Evolutionary conservation across 163 green algal genomes (phyloP), one percentile per base, ranked within the genome.

Genomic region (Prototheca cutis): DNA sequence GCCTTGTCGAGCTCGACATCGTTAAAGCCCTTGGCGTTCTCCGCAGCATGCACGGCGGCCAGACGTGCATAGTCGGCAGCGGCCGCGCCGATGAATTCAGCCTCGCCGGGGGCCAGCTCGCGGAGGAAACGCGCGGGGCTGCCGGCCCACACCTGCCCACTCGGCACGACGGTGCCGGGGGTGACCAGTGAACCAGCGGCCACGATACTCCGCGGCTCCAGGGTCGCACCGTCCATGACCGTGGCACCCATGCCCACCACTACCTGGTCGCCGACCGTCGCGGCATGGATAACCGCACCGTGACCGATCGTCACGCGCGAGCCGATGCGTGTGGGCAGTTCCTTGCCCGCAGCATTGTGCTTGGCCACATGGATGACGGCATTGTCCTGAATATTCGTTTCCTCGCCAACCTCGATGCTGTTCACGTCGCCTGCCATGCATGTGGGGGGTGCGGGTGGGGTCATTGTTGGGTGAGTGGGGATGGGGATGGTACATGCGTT

Each of bases 171-270:
- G 3, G 83, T 86, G 48, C 81, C 76, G 5, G 88, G 80, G 8
- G 83, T 61, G 34, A 99, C 88, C n/a, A 99, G 66, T 3, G 92
- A 70, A 5, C 93, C 93, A 3, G 90, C 93, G 30, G 82, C 93
- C 24, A 98, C 87, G 40, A 98, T 93, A 3, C 84, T 77, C 25
- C 84, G 85, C 53, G 69, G 83, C 76, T 92, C 74, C 29, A 98
- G 78, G 62, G 72, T 75, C 2, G 70, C 83, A 0, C 93, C 91
- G 62, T 98, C 88, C 58, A 96, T 73, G 13, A 99, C 63, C 1
- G 77, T 93, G 1, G 93, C 83, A 2, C 90, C 91, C 84, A 98
- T 98, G 54, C 93, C 93, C 32, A 99, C 82, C 40, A 99, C 77
- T 49, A 66, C 77, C 61, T 86, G 81, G 80, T 98, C 91, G 42